A percentile compares a stretch with the other conserved stretches of the same genome.
Conservation (phyloP, 73 alveolate species). For the Paramecium sexaurelia region DNA sequence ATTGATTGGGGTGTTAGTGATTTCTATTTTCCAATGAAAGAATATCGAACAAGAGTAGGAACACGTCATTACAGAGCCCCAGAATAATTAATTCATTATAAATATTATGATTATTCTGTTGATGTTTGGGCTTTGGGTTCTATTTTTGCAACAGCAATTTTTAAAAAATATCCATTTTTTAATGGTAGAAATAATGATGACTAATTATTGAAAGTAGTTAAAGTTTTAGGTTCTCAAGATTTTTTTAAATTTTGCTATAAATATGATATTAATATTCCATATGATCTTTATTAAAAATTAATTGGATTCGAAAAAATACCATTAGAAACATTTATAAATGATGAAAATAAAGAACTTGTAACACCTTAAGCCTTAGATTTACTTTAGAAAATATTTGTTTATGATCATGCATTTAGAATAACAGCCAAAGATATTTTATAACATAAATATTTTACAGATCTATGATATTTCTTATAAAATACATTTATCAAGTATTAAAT, state of each 20-base stretch:
- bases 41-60: constrained; percentile 72
- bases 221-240: constrained; percentile 53
- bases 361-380: not conserved
- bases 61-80: constrained; percentile 95
- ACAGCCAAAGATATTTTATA: constrained; percentile 10
- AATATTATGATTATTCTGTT: constrained; percentile 81
- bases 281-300: not conserved
- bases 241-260: not conserved
- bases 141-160: constrained; percentile 81
- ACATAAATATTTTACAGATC: constrained; percentile 27
- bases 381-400: constrained; percentile 26
- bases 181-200: constrained; percentile 72
- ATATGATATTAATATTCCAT: not conserved
- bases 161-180: constrained; percentile 77
- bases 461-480: no score
- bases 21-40: constrained; percentile 34
- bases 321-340: not conserved
- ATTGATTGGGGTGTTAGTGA: constrained; percentile 51
- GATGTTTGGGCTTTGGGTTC: constrained; percentile 94
- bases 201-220: constrained; percentile 22
- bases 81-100: constrained; percentile 84
- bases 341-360: not conserved
- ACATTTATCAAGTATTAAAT: no score
- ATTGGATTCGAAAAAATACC: not conserved
- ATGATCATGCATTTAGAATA: constrained; percentile 34